Evolutionary conservation across 2,329 filamentous ascomycete species (phyloP).

Genomic region (Fusarium foetens): DNA sequence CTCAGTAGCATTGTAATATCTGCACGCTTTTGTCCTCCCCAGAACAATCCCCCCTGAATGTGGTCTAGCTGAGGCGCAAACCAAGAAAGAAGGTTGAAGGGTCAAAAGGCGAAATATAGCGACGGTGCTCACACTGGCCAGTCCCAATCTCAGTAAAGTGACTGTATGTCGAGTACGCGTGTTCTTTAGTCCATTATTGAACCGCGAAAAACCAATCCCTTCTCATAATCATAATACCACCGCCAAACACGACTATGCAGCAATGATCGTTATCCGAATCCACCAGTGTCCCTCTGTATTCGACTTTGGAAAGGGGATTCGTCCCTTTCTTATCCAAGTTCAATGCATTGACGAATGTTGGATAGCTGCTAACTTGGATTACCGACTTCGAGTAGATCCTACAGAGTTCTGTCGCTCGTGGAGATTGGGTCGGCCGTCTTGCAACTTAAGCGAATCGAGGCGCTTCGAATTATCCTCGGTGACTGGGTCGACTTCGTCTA

Average conservation of each 20-base stretch:
- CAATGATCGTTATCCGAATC: conserved; percentile 22
- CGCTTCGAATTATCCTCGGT: conserved; percentile 87
- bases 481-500: conserved; percentile 81
- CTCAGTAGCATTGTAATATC: conserved; percentile 32
- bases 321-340: conserved; percentile 25
- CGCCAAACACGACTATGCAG: conserved; percentile 27
- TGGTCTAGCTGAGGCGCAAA: conserved; percentile 30
- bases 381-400: conserved; percentile 63
- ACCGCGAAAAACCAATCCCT: conserved; percentile 35
- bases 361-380: conserved; percentile 45
- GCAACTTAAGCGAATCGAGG: conserved; percentile 88
- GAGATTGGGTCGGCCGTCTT: conserved; percentile 72
- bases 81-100: conserved; percentile 31
- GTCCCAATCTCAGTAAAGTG: conserved; percentile 27
- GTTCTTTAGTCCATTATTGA: conserved; percentile 37
- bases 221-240: conserved; percentile 34
- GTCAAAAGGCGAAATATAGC: conserved; percentile 18
- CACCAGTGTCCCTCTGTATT: conserved; percentile 12
- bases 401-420: conserved; percentile 71
- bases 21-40: conserved; percentile 15
- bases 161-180: conserved; percentile 34
- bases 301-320: conserved; percentile 2
- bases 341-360: conserved; percentile 10
- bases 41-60: conserved; percentile 1
- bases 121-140: conserved; percentile 16